Evolutionary conservation across 164 flowering plant genomes (phyloP), one percentile per base, ranked within the genome.

Genomic region (Tetrastigma voinierianum): DNA sequence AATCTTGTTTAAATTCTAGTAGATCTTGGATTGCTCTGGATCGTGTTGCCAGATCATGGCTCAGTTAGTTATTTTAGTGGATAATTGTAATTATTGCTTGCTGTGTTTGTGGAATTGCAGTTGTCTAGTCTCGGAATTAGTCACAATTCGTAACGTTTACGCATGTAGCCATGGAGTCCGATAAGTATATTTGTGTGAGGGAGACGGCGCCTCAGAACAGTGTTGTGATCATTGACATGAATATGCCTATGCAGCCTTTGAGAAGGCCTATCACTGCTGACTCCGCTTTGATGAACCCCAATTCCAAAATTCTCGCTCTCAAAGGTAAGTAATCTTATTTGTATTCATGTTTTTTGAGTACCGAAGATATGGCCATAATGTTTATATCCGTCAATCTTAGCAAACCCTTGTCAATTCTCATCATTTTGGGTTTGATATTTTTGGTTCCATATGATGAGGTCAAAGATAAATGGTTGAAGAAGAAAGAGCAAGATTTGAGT

Each of bases 251-350:
- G 76, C 99, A 96, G 77, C 99, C 99, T 2, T 74, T 96, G 78
- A 85, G 99, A 70, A 80, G 99, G 76, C 99, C 99, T 4, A 96
- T 96, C 44, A 96, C 98, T 19, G 99, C 99, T 4, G 99, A 96
- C 56, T 96, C 99, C 0, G 99, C 99, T 6, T 81, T 96, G 66
- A 96, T 96, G 99, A 93, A 96, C 69, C 99, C 99, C 1, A 90
- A 90, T 76, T 68, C 92, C 18, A 86, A 90, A 76, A 93, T 96
- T 53, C 91, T 96, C 62, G 99, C 99, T 32, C 79, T 96, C 46
- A 96, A 96, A 90, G 99, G 99, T 96, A 76, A 12, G 69, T 14
- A 85, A 3, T 32, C 40, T 32, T 3, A 32, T 7, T 32, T 32
- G 40, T 7, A 32, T 32, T 32, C 7, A 32, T 32, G 6, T 4